A percentile compares a stretch with the other conserved stretches of the same genome.
Conservation (phyloP, 1,284 basidiomycete species). For the Ceratorhiza oryzae-sativae region DNA sequence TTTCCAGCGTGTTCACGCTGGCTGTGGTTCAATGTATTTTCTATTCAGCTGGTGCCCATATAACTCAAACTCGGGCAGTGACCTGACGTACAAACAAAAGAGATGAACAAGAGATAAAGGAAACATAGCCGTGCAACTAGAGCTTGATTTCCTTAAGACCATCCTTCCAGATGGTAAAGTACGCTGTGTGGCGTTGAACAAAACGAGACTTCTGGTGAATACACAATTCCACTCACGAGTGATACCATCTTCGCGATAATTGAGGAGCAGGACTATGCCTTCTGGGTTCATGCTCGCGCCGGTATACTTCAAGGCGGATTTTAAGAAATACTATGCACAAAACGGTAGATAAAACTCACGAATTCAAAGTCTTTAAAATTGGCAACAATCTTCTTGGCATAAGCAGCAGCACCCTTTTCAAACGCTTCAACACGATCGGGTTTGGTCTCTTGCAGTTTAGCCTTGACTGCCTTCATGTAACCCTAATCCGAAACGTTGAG, state of each 20-base stretch:
- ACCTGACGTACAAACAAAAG: constrained; percentile 14
- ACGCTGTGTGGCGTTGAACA: constrained; percentile 61
- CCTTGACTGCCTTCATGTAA: constrained; percentile 86
- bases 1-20: neutral
- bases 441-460: constrained; percentile 62
- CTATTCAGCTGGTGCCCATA: neutral
- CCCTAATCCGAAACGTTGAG: constrained; percentile 50
- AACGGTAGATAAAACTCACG: constrained; percentile 57
- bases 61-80: neutral
- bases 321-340: neutral
- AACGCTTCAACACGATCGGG: constrained; percentile 80
- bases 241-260: constrained; percentile 79
- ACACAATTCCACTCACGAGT: constrained; percentile 65
- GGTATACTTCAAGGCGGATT: constrained; percentile 64
- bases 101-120: neutral
- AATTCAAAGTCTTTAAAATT: constrained; percentile 95
- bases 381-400: constrained; percentile 87
- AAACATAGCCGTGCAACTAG: constrained; percentile 46
- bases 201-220: constrained; percentile 13
- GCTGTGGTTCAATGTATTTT: neutral
- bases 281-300: constrained; percentile 88
- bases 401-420: constrained; percentile 80
- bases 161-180: constrained; percentile 94
- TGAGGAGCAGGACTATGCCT: constrained; percentile 89
- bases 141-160: constrained; percentile 81